Evolutionary conservation across 176 grass and related monocot species (phyloP).

Genomic region (Musa itinerans): DNA sequence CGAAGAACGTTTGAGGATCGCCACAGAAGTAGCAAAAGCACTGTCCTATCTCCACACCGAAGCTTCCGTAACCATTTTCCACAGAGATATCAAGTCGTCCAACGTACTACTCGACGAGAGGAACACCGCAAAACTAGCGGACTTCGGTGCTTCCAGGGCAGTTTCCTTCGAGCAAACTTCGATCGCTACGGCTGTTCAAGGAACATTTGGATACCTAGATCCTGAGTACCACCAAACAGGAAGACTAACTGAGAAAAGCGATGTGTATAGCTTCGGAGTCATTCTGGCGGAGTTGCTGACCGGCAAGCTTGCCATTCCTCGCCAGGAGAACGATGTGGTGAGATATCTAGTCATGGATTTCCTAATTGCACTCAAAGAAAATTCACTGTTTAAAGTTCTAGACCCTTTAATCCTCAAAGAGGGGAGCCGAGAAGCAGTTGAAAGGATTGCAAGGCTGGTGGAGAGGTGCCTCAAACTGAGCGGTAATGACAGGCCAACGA

Average conservation of each 20-base stretch:
- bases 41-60: constrained; percentile 6
- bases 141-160: constrained; percentile 23
- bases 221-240: constrained; percentile 11
- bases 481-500: constrained; percentile 21
- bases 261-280: constrained; percentile 31
- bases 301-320: neutral
- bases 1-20: constrained; percentile 14
- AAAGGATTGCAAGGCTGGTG: constrained; percentile 19
- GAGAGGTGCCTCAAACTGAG: constrained; percentile 24
- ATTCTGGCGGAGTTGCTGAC: constrained; percentile 15
- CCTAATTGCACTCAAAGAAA: neutral
- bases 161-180: neutral
- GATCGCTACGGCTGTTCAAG: constrained; percentile 9
- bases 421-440: neutral
- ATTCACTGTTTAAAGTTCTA: neutral
- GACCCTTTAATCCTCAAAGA: neutral
- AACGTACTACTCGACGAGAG: constrained; percentile 19
- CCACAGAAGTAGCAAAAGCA: constrained; percentile 4
- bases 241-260: neutral
- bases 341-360: neutral
- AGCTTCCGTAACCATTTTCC: neutral
- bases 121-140: constrained; percentile 16
- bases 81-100: constrained; percentile 19
- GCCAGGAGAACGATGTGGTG: too few relatives aligned
- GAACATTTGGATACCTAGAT: constrained; percentile 20